These are phyloP conservation scores for Chlamydomonas sp. DNA, from an alignment of 139 green algal genomes.

Conservation along the genomic window DNA sequence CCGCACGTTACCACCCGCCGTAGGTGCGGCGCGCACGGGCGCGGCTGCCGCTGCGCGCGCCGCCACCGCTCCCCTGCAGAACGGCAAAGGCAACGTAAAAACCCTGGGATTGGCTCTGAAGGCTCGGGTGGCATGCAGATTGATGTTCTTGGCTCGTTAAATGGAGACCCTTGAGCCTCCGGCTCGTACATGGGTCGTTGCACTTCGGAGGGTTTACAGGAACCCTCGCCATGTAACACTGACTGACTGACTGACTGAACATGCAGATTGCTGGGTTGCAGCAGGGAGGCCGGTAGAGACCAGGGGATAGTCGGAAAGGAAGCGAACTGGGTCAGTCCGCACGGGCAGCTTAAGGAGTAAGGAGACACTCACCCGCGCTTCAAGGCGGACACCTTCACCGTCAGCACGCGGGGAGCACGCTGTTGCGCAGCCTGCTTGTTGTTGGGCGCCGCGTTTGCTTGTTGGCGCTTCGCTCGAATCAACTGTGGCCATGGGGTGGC, in stretches of 20 bases:
- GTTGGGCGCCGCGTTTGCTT: background rate
- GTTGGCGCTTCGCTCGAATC: slow-evolving; percentile 1
- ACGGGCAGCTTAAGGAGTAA: too few relatives aligned
- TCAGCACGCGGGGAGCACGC: background rate
- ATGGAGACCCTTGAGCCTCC: too few relatives aligned
- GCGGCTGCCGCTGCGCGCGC: background rate
- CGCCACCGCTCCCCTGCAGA: background rate
- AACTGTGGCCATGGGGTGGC: background rate
- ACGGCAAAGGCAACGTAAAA: background rate
- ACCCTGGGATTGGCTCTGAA: background rate
- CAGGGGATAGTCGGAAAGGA: too few relatives aligned
- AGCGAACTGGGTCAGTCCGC: too few relatives aligned
- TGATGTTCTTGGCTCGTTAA: too few relatives aligned
- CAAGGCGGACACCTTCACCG: background rate
- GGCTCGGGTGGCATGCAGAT: too few relatives aligned
- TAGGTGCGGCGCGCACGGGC: background rate
- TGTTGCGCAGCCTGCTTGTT: background rate
- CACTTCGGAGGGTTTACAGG: too few relatives aligned
- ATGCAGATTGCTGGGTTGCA: too few relatives aligned
- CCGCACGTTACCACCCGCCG: background rate
- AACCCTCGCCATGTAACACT: too few relatives aligned
- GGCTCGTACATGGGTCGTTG: too few relatives aligned
- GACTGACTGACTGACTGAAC: too few relatives aligned
- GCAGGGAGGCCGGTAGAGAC: too few relatives aligned
- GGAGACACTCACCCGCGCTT: background rate